Conservation (phyloP, 345 rosid genomes). For the Eucalyptus pumila region DNA sequence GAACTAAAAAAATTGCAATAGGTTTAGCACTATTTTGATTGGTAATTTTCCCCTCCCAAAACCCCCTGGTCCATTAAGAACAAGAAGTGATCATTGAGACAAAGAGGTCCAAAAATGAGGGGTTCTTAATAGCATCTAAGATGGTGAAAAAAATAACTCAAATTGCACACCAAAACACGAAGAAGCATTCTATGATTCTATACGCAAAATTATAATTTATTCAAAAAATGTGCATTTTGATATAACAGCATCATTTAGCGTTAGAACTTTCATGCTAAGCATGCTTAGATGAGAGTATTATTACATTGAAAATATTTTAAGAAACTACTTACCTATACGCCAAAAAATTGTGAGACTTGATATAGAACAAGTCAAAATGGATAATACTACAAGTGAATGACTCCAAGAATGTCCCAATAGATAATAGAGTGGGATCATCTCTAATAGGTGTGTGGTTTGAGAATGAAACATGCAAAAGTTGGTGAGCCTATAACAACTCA, state of each 20-base stretch:
- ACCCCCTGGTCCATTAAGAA: background rate
- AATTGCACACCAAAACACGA: background rate
- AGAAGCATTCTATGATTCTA: background rate
- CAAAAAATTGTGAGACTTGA: background rate
- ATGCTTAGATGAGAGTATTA: background rate
- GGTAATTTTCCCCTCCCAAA: no score
- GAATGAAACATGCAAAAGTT: background rate
- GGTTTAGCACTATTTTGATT: no score
- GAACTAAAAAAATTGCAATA: no score
- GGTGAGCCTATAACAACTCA: background rate
- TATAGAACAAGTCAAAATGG: background rate
- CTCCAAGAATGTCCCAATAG: background rate
- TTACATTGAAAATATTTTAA: background rate
- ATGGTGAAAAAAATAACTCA: background rate
- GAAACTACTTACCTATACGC: background rate
- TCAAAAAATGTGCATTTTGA: background rate
- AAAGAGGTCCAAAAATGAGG: background rate
- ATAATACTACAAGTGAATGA: background rate
- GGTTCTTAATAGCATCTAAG: background rate
- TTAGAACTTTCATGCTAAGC: background rate
- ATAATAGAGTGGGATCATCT: background rate
- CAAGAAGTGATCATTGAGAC: background rate
- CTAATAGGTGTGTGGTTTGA: background rate
- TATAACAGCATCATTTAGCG: background rate
- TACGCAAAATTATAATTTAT: background rate